These are phyloP conservation scores for Dimargaris verticillata DNA, from an alignment of 192 early-diverging fungal species.

Conservation along the genomic window DNA sequence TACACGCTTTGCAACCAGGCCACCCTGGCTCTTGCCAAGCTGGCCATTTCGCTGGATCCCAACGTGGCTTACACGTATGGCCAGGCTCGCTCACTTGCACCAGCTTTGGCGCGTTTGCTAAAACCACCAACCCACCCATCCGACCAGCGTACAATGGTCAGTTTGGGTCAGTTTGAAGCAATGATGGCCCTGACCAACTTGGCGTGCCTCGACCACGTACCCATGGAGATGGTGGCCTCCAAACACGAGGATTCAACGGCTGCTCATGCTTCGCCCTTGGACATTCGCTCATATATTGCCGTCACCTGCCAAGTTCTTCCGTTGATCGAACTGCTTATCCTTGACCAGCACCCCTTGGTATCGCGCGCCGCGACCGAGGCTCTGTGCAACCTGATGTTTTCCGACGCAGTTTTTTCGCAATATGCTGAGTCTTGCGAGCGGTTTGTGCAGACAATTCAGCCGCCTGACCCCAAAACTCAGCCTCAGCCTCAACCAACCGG, in stretches of 20 bases:
- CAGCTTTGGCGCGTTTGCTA: constrained; percentile 39
- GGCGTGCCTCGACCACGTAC: constrained; percentile 30
- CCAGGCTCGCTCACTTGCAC: constrained; percentile 42
- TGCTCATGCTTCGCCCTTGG: constrained; percentile 31
- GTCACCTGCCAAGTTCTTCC: constrained; percentile 40
- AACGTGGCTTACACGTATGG: constrained; percentile 64
- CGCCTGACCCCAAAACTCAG: background rate
- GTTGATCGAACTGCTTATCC: constrained; percentile 57
- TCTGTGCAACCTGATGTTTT: constrained; percentile 85
- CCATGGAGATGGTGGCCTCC: background rate
- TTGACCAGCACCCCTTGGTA: constrained; percentile 65
- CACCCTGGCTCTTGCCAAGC: constrained; percentile 74
- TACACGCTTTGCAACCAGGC: constrained; percentile 20
- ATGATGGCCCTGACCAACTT: constrained; percentile 90
- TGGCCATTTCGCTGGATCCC: constrained; percentile 84
- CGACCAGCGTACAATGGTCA: constrained; percentile 28
- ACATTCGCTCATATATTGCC: constrained; percentile 41
- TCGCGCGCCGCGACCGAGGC: constrained; percentile 78
- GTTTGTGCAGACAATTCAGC: background rate
- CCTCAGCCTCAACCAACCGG: background rate
- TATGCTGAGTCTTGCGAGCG: constrained; percentile 30
- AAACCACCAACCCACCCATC: constrained; percentile 3
- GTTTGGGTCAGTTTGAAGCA: constrained; percentile 70
- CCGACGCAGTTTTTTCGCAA: constrained; percentile 55
- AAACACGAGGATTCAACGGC: background rate